Evolutionary conservation across 331 rosid species (phyloP).

Genomic region (Quercus phellos): DNA sequence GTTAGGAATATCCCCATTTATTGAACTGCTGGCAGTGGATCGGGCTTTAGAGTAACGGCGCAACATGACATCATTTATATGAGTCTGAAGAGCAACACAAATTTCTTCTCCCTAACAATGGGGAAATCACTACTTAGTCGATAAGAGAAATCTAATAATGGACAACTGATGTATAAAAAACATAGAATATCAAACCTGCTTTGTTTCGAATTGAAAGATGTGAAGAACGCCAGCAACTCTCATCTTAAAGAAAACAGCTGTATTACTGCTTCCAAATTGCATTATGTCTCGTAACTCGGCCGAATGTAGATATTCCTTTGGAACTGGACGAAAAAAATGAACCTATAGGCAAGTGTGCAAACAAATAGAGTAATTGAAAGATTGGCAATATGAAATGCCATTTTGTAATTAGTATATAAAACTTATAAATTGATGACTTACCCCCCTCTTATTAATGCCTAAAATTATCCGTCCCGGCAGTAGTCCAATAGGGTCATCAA

Average conservation of each 20-base stretch:
- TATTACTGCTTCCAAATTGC: slow-evolving; percentile 96
- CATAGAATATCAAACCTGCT: slow-evolving; percentile 56
- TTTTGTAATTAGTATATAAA: neutral
- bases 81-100: slow-evolving; percentile 94
- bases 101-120: slow-evolving; percentile 86
- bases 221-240: slow-evolving; percentile 98
- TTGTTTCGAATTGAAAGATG: slow-evolving; percentile 93
- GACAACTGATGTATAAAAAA: neutral
- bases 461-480: slow-evolving; percentile 84
- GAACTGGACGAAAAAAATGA: slow-evolving; percentile 95
- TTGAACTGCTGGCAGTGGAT: slow-evolving; percentile 43
- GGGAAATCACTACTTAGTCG: neutral
- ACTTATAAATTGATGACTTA: slow-evolving; percentile 26
- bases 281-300: slow-evolving; percentile 96
- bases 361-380: neutral
- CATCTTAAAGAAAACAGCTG: slow-evolving; percentile 97
- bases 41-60: slow-evolving; percentile 80
- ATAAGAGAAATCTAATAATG: neutral
- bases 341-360: slow-evolving; percentile 42
- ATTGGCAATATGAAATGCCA: neutral
- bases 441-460: slow-evolving; percentile 97
- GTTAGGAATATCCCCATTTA: slow-evolving; percentile 52
- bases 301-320: slow-evolving; percentile 91
- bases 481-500: slow-evolving; percentile 96
- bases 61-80: slow-evolving; percentile 89